phyloP scores from a whole-genome alignment of 176 grass and related monocot species.

The Sorghum bicolor region Sorghum_bicolor_NCBIv3 NC_012878.2:50863501-50864000 shows the following conservation, averaged over 20 bases:
- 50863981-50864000: background rate
- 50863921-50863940: background rate
- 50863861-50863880: conserved; percentile 94
- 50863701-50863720: background rate
- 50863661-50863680: conserved; percentile 72
- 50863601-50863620: conserved; percentile 55
- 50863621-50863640: conserved; percentile 87
- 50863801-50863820: conserved; percentile 75
- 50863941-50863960: background rate
- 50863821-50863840: conserved; percentile 89
- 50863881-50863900: conserved; percentile 83
- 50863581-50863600: conserved; percentile 44
- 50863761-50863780: conserved; percentile 94
- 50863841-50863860: conserved; percentile 87
- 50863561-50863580: conserved; percentile 77
- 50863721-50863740: background rate
- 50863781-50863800: conserved; percentile 94
- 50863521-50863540: conserved; percentile 79
- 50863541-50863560: conserved; percentile 94
- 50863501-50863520: conserved; percentile 85
- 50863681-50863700: background rate
- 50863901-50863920: background rate
- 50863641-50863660: conserved; percentile 93
- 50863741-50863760: background rate
- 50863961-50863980: background rate